Conservation (phyloP, 23 red algal species). For the Gracilariopsis chorda region DNA sequence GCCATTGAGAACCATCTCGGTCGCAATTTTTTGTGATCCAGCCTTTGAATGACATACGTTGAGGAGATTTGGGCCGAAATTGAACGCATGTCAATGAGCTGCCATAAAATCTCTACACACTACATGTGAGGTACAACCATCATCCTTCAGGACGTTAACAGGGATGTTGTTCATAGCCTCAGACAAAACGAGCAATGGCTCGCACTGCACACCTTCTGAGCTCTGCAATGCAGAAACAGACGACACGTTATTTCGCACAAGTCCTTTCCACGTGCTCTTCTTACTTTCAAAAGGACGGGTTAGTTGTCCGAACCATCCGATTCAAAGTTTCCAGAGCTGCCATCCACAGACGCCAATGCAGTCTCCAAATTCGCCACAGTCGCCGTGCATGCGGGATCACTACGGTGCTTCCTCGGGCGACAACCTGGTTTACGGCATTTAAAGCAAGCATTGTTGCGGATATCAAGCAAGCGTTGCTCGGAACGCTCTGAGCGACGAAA, state of each 20-base stretch:
- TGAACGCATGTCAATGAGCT: not conserved
- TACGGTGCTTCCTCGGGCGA: not conserved
- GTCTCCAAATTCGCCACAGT: not conserved
- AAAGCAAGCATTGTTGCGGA: no score
- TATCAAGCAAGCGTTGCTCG: no score
- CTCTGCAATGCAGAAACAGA: no score
- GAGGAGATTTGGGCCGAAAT: not conserved
- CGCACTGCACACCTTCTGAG: no score
- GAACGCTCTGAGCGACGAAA: not conserved
- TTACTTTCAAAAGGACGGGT: not conserved
- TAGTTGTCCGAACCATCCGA: not conserved
- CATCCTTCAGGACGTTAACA: not conserved
- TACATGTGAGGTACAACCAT: not conserved
- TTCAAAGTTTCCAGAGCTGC: not conserved
- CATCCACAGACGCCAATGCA: not conserved
- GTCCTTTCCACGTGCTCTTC: not conserved
- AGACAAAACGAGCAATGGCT: not conserved
- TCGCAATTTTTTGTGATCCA: not conserved
- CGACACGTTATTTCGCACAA: not conserved
- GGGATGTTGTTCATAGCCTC: not conserved
- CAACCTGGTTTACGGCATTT: no score
- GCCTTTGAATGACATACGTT: not conserved
- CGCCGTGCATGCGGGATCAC: not conserved
- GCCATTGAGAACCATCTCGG: not conserved
- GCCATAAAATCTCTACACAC: not conserved